Evolutionary conservation across 106 monocot species (phyloP).

Genomic region (Acanthochlamys bracteata): DNA sequence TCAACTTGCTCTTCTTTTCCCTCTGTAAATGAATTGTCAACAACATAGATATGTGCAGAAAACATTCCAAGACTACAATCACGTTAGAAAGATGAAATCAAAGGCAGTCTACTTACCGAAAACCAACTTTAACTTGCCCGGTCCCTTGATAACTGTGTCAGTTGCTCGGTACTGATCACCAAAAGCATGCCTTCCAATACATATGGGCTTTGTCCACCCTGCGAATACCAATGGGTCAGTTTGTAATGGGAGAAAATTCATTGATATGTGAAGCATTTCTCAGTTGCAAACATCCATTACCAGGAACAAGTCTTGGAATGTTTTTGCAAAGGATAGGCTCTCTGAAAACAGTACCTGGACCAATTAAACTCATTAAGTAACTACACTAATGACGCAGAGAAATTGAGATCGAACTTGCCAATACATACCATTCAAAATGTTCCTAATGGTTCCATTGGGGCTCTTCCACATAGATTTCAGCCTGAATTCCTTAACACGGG

Average conservation of each 20-base stretch:
- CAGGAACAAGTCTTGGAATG: slow-evolving; percentile 70
- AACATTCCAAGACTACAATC: not conserved
- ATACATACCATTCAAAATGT: slow-evolving; percentile 75
- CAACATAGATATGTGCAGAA: not conserved
- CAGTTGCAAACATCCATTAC: slow-evolving; percentile 16
- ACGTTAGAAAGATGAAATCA: not conserved
- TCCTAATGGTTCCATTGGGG: slow-evolving; percentile 94
- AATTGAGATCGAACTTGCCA: not conserved
- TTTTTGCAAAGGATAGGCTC: slow-evolving; percentile 95
- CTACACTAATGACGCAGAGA: not conserved
- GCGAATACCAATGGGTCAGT: slow-evolving; percentile 1
- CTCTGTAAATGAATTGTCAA: slow-evolving; percentile 28
- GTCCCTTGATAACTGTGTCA: slow-evolving; percentile 73
- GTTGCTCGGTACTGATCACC: slow-evolving; percentile 94
- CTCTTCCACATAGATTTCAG: slow-evolving; percentile 95
- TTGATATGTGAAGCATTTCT: not conserved
- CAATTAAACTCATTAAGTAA: not conserved
- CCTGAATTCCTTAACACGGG: slow-evolving; percentile 81
- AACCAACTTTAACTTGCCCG: slow-evolving; percentile 80
- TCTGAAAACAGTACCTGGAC: slow-evolving; percentile 85
- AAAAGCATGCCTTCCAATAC: slow-evolving; percentile 98
- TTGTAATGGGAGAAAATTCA: not conserved
- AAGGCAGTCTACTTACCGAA: slow-evolving; percentile 40
- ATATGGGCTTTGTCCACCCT: slow-evolving; percentile 96
- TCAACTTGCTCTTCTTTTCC: slow-evolving; percentile 70